Percentiles rank a stretch among this genome's conserved stretches.
These are phyloP conservation scores for Umbelopsis sp. DNA, from an alignment of 371 early-diverging fungal species.

Conservation along the genomic window DNA sequence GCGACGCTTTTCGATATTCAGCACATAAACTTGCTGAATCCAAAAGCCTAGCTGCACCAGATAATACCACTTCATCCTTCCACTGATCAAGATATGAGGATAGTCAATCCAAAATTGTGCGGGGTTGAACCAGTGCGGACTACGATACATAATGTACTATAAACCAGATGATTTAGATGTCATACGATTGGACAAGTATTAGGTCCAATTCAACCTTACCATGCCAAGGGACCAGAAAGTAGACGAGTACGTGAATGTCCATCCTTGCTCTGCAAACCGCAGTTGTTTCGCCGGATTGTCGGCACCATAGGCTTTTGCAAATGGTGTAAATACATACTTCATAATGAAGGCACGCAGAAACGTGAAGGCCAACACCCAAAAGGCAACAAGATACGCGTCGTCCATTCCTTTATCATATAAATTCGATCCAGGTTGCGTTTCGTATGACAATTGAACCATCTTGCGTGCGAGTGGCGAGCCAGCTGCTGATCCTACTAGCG, in stretches of 20 bases:
- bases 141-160: constrained; percentile 61
- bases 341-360: constrained; percentile 65
- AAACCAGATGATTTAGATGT: not conserved
- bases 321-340: constrained; percentile 61
- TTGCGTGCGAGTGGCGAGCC: constrained; percentile 2
- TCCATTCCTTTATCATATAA: constrained; percentile 50
- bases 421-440: constrained; percentile 23
- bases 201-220: constrained; percentile 36
- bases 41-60: constrained; percentile 82
- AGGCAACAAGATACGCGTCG: constrained; percentile 64
- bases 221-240: constrained; percentile 67
- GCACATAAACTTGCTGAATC: constrained; percentile 73
- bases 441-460: constrained; percentile 3
- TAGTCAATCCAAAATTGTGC: constrained; percentile 71
- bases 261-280: constrained; percentile 72
- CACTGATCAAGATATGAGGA: constrained; percentile 60
- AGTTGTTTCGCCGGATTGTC: constrained; percentile 52
- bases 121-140: constrained; percentile 74
- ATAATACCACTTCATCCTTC: constrained; percentile 76
- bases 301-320: constrained; percentile 57
- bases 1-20: constrained; percentile 77
- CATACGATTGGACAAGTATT: constrained; percentile 17
- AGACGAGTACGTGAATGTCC: constrained; percentile 56
- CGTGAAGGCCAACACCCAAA: constrained; percentile 76
- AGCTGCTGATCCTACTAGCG: not conserved